Base-by-base conservation (phyloP, 2,329 filamentous ascomycete genomes). In the Epichloe baconii region DNA sequence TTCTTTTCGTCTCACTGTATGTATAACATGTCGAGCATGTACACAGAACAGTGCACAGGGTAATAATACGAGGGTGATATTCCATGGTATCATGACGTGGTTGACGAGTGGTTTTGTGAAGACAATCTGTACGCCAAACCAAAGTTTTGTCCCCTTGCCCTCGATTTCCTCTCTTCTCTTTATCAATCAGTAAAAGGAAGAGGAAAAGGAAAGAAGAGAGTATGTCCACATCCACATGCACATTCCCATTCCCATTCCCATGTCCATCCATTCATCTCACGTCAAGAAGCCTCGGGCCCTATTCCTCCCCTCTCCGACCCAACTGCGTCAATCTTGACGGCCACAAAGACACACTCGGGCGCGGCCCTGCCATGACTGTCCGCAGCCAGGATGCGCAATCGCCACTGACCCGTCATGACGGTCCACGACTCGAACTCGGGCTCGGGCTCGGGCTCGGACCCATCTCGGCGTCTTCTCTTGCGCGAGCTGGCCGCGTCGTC, bases 281-380 rank as follows among this genome's bases (percentile, higher is more conserved):
- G 23, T 61, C 52, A 94, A 64, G 62, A 94, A 95, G 0, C 67
- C 69, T 55, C 85, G 76, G 48, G 72, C 66, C 47, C 68, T 68
- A 68, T 94, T 95, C 55, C 86, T 76, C 11, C 75, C 54, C 74
- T 71, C 66, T 91, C 80, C 7, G 74, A 76, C 49, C 76, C 83
- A 58, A 82, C 77, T 0, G 83, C 85, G 57, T 94, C 85, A 26
- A 95, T 63, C 65, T 86, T 88, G 36, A 90, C 85, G 1, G 82
- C 86, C 15, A 85, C 74, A 47, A 95, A 74, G 21, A 88, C 75
- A 53, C 87, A 84, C 67, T 91, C 85, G 51, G 83, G 73, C 2
- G 72, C 71, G 38, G 70, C 60, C 75, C 75, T 79, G 47, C 75
- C 74, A 47, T 67, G 71, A 52, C 23, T 26, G 2, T 59, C 67